A percentile compares a stretch with the other conserved stretches of the same genome.
phyloP scores from a whole-genome alignment of 2,329 filamentous ascomycete species.

The Aspergillus calidoustus region DNA sequence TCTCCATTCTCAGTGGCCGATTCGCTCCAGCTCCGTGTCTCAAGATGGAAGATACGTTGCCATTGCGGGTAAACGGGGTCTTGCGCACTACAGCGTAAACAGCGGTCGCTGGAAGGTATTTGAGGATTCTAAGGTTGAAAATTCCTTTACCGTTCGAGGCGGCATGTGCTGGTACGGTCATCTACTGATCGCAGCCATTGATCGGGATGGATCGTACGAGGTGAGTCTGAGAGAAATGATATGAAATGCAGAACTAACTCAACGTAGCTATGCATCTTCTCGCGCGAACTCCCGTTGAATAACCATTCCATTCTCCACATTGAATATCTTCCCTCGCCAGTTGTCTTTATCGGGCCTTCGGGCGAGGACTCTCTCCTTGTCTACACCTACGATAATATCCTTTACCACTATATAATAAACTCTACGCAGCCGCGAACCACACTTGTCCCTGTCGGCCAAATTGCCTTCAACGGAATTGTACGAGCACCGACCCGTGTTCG shows the following conservation, averaged over 20 bases:
- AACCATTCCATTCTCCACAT: slow-evolving; percentile 73
- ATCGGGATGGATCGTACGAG: slow-evolving; percentile 79
- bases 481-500: slow-evolving; percentile 89
- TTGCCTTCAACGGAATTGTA: slow-evolving; percentile 95
- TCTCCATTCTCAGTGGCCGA: slow-evolving; percentile 90
- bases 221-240: slow-evolving; percentile 37
- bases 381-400: slow-evolving; percentile 94
- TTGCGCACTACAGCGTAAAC: slow-evolving; percentile 93
- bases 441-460: slow-evolving; percentile 93
- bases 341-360: slow-evolving; percentile 86
- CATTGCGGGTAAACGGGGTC: slow-evolving; percentile 87
- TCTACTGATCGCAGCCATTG: slow-evolving; percentile 90
- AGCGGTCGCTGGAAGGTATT: slow-evolving; percentile 98
- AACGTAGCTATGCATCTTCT: slow-evolving; percentile 78
- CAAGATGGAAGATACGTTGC: slow-evolving; percentile 92
- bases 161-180: slow-evolving; percentile 99
- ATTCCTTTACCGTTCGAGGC: slow-evolving; percentile 88
- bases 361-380: slow-evolving; percentile 94
- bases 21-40: slow-evolving; percentile 83
- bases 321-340: slow-evolving; percentile 78
- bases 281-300: slow-evolving; percentile 79
- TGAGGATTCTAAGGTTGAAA: slow-evolving; percentile 76
- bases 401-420: slow-evolving; percentile 91
- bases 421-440: slow-evolving; percentile 72
- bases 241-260: slow-evolving; percentile 4